Base-by-base conservation (phyloP, 805 yeast genomes). In the Lipomyces kockii region DNA sequence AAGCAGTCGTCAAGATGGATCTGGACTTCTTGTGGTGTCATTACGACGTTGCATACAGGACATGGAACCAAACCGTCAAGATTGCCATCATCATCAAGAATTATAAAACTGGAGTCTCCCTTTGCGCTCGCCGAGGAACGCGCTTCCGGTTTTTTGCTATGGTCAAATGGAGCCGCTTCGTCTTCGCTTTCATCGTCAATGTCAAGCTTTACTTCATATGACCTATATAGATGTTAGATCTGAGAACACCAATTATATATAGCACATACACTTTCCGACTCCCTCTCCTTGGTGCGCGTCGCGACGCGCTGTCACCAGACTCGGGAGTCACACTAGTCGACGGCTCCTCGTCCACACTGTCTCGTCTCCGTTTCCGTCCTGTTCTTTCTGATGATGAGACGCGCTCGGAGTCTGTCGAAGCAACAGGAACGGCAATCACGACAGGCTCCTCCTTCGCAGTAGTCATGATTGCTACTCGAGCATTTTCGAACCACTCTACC, bases 11-110 rank as follows among this genome's bases (percentile, higher is more conserved):
- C 70, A 25, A 68, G 57, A 35, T 68, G 71, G 2, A n/a, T 46
- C 29, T 53, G 67, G 35, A 68, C 70, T 55, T 61, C 58, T 27
- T 63, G 64, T 34, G 56, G 65, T 9, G 71, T 83, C 86, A 87
- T 85, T 34, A 76, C 76, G 53, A 83, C 79, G 8, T 78, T 75
- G 75, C 97, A 90, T 2, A 90, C 81, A 0, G 97, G 97, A 74
- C 97, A 90, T 60, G 73, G 74, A n/a, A 74, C 78, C 1, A 76
- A 74, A 22, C 76, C 78, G 6, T 76, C 65, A 52, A 20, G 5
- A 25, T 25, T 52, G 34, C 17, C 34, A 52, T 29, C 55, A 14
- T 52, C n/a, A 17, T 22, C 55, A 52, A 52, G 34, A n/a, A 52
- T 14, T 52, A 52, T 14, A 52, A 52, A 43, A n/a, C 49, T 43